Conservation (phyloP, 2,329 filamentous ascomycete species). For the Fusarium ambrosium region DNA sequence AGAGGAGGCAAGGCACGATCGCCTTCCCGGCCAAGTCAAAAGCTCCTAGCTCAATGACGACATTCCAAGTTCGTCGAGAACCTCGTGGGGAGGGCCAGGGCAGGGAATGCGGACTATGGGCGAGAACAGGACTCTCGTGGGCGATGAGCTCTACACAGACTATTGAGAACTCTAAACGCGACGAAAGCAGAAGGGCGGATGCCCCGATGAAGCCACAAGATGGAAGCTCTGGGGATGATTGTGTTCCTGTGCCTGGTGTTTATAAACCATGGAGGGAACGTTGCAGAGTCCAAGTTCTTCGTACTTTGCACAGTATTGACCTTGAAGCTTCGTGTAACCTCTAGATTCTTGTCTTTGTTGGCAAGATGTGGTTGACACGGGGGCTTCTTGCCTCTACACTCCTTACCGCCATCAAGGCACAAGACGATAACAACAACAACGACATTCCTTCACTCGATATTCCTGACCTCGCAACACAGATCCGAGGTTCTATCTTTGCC, state of each 20-base stretch:
- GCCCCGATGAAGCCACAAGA: conserved; percentile 23
- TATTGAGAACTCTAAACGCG: conserved; percentile 33
- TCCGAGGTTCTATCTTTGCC: background rate
- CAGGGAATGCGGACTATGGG: conserved; percentile 28
- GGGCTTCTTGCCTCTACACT: conserved; percentile 37
- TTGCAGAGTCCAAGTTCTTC: background rate
- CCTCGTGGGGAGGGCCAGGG: conserved; percentile 14
- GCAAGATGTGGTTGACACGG: conserved; percentile 42
- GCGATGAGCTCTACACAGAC: conserved; percentile 1
- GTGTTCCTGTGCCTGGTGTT: conserved; percentile 1
- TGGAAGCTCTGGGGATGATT: background rate
- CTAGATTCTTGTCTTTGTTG: conserved; percentile 26
- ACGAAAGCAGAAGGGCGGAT: conserved; percentile 33
- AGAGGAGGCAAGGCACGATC: conserved; percentile 5
- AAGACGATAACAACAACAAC: conserved; percentile 21
- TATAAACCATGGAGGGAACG: conserved; percentile 29
- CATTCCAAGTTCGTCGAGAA: conserved; percentile 32
- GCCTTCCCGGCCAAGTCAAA: background rate
- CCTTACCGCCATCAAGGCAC: conserved; percentile 30
- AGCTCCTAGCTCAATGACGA: conserved; percentile 24
- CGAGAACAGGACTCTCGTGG: conserved; percentile 28
- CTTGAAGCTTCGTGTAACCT: conserved; percentile 21
- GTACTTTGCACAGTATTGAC: conserved; percentile 6
- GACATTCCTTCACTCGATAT: background rate
- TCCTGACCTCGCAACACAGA: background rate